These are phyloP conservation scores for Coemansia sp. DNA, from an alignment of 371 early-diverging fungal genomes.

Conservation along the genomic window DNA sequence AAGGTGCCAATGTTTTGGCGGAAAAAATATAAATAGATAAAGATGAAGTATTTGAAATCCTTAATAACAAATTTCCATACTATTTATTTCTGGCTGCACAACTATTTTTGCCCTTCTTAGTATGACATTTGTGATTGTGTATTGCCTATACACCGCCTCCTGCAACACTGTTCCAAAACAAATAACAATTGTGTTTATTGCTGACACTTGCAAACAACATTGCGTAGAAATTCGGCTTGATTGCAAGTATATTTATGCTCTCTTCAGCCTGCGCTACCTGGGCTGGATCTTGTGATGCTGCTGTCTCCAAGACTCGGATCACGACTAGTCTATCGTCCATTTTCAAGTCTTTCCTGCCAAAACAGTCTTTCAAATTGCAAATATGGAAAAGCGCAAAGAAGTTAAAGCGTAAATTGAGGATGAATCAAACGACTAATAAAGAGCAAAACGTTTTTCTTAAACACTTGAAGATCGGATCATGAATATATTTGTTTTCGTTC, in stretches of 20 bases:
- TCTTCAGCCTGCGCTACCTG: constrained; percentile 69
- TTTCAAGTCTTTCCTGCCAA: not conserved
- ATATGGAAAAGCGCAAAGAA: not conserved
- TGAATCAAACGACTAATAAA: too few species aligned
- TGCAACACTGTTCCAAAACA: too few species aligned
- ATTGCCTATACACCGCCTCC: too few species aligned
- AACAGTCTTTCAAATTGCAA: not conserved
- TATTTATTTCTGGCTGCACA: too few species aligned
- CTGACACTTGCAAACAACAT: constrained; percentile 59
- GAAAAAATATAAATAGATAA: too few species aligned
- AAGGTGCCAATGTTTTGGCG: too few species aligned
- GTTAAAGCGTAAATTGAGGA: not conserved
- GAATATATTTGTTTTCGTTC: not conserved
- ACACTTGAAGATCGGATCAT: not conserved
- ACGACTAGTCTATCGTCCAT: constrained; percentile 27
- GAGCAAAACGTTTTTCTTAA: not conserved
- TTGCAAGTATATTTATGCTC: constrained; percentile 76
- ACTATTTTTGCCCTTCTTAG: too few species aligned
- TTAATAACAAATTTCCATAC: too few species aligned
- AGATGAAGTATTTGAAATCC: too few species aligned
- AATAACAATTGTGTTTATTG: not conserved
- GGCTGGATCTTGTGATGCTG: constrained; percentile 57
- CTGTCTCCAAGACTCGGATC: constrained; percentile 3
- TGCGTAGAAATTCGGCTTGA: constrained; percentile 68
- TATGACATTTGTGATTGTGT: too few species aligned